These are phyloP conservation scores for Pythium utonaiense DNA, from an alignment of 352 stramenopile genomes.

Conservation along the genomic window DNA sequence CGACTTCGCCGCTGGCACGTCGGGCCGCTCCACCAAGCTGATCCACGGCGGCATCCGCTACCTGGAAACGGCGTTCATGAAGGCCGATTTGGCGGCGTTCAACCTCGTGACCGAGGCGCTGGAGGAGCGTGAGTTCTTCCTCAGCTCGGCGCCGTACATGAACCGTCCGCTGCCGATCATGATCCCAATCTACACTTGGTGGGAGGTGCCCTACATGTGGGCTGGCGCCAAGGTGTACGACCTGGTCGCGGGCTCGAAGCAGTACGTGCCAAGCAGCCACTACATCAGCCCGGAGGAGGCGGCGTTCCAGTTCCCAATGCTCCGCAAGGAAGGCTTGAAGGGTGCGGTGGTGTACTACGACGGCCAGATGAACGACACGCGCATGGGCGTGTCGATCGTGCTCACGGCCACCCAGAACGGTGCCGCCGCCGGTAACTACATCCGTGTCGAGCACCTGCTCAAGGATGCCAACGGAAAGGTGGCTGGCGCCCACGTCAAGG, in stretches of 20 bases:
- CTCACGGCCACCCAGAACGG: conserved; percentile 93
- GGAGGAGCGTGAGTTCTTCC: conserved; percentile 91
- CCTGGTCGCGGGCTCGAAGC: conserved; percentile 85
- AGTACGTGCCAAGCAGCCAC: conserved; percentile 84
- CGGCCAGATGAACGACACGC: conserved; percentile 93
- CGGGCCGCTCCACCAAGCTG: conserved; percentile 92
- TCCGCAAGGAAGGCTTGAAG: conserved; percentile 90
- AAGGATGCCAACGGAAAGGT: conserved; percentile 88
- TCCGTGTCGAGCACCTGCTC: conserved; percentile 81
- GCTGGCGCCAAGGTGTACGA: conserved; percentile 92
- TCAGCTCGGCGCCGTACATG: conserved; percentile 93
- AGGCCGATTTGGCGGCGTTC: conserved; percentile 87
- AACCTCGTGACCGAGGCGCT: conserved; percentile 92
- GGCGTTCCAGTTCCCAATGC: conserved; percentile 93
- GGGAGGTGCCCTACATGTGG: conserved; percentile 94
- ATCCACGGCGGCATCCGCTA: conserved; percentile 96
- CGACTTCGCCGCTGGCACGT: conserved; percentile 92
- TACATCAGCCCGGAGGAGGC: conserved; percentile 91
- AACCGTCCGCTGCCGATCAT: conserved; percentile 94
- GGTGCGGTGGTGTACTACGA: conserved; percentile 91
- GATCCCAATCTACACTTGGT: conserved; percentile 95
- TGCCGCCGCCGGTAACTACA: conserved; percentile 90
- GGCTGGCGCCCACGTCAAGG: conserved; percentile 83
- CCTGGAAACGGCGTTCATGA: conserved; percentile 93
- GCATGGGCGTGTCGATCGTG: conserved; percentile 93